A percentile compares a stretch with the other conserved stretches of the same genome.
Evolutionary conservation across 2,329 filamentous ascomycete species (phyloP).

Genomic region (Knufia petricola): DNA sequence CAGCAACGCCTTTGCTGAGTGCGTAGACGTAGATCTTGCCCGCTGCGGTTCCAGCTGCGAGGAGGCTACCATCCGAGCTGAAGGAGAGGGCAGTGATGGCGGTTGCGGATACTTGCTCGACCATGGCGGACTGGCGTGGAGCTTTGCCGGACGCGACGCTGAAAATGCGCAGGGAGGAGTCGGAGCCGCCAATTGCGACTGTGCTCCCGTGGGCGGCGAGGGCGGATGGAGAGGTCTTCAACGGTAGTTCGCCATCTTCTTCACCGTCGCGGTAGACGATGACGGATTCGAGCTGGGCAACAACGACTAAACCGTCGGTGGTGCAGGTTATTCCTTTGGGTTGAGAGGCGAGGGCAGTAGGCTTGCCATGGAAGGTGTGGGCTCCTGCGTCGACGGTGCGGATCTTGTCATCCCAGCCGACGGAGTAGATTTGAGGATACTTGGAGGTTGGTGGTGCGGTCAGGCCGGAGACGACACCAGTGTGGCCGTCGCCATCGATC

Average conservation of each 20-base stretch:
- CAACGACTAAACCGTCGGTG: constrained; percentile 43
- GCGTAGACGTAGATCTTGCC: constrained; percentile 84
- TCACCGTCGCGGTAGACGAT: constrained; percentile 47
- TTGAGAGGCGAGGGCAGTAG: constrained; percentile 62
- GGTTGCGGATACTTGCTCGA: constrained; percentile 57
- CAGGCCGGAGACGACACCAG: constrained; percentile 76
- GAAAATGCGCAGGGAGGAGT: constrained; percentile 69
- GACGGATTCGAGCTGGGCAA: constrained; percentile 52
- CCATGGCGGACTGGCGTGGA: constrained; percentile 45
- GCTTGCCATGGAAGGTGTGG: constrained; percentile 63
- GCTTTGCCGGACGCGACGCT: constrained; percentile 45
- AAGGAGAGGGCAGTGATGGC: constrained; percentile 74
- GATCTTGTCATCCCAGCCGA: constrained; percentile 89
- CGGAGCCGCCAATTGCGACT: constrained; percentile 67
- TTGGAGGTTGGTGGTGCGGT: constrained; percentile 37
- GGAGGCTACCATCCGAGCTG: constrained; percentile 62
- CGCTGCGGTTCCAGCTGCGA: constrained; percentile 72
- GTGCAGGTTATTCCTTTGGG: constrained; percentile 63
- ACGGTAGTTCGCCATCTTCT: constrained; percentile 50
- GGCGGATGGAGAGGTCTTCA: constrained; percentile 57
- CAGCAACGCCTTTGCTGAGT: constrained; percentile 44
- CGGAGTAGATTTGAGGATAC: constrained; percentile 61
- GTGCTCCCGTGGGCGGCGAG: constrained; percentile 59
- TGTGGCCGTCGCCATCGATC: constrained; percentile 72
- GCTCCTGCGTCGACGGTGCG: constrained; percentile 66